phyloP scores from a whole-genome alignment of 208 protist genomes.

The Porcisia deanei region DNA sequence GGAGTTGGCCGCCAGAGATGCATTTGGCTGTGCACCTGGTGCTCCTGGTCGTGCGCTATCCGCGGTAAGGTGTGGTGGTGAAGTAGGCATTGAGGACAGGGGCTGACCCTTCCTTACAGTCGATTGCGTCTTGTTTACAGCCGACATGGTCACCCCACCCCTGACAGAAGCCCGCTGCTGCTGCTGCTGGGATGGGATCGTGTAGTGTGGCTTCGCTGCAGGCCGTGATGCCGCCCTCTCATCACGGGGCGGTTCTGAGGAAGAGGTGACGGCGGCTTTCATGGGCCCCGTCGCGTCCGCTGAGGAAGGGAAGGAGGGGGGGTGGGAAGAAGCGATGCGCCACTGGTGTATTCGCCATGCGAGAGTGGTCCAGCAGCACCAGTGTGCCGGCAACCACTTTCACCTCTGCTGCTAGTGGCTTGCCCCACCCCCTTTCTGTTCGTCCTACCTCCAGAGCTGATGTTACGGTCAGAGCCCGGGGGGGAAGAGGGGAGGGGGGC shows the following conservation, averaged over 20 bases:
- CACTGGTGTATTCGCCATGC: background rate
- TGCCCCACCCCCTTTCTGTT: too few species aligned
- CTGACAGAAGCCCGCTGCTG: background rate
- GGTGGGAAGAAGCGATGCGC: background rate
- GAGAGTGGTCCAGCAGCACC: background rate
- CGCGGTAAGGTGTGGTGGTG: conserved; percentile 18
- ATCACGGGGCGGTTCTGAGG: background rate
- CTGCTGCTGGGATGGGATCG: background rate
- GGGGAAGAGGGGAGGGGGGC: background rate
- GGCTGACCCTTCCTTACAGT: background rate
- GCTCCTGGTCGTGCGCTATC: background rate
- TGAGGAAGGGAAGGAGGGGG: too few species aligned
- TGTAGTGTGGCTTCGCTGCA: background rate
- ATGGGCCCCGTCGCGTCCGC: background rate
- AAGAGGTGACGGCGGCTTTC: background rate
- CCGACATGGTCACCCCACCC: background rate
- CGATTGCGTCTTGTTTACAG: background rate
- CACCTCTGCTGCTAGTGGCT: background rate
- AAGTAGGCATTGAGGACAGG: conserved; percentile 20
- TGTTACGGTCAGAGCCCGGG: background rate
- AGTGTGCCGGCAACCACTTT: background rate
- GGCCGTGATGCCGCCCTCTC: background rate
- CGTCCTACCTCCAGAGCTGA: background rate
- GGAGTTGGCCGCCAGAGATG: background rate
- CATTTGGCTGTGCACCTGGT: too few species aligned